These are phyloP conservation scores for Magnusiomyces ingens DNA, from an alignment of 1,139 yeast species.

Conservation along the genomic window DNA sequence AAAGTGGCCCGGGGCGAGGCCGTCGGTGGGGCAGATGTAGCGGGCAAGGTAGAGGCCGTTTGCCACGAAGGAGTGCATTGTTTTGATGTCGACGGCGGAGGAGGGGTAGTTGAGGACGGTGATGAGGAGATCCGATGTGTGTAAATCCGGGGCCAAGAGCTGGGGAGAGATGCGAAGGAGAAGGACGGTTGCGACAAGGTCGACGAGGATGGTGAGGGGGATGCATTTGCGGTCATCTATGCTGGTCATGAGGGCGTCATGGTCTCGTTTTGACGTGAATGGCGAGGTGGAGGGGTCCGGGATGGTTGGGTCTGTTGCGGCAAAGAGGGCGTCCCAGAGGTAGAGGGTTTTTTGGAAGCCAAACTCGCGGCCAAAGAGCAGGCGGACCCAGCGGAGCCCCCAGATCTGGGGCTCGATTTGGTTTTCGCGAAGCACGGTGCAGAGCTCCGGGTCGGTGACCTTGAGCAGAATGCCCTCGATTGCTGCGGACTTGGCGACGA, in stretches of 20 bases:
- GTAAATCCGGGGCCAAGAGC: neutral
- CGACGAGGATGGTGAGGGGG: conserved; percentile 24
- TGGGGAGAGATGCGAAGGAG: conserved; percentile 25
- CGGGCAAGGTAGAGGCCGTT: neutral
- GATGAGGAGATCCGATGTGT: neutral
- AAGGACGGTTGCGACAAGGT: conserved; percentile 32
- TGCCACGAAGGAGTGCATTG: neutral
- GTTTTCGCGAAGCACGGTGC: conserved; percentile 34
- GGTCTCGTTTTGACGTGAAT: neutral
- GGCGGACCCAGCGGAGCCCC: conserved; percentile 51
- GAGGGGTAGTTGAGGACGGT: neutral
- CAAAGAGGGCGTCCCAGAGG: conserved; percentile 37
- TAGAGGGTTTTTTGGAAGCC: conserved; percentile 26
- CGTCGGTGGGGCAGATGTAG: neutral
- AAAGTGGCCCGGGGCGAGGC: too few species aligned
- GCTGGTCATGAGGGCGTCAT: neutral
- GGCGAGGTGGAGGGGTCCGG: neutral
- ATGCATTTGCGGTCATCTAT: neutral
- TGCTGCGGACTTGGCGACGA: conserved; percentile 27
- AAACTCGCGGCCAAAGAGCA: conserved; percentile 48
- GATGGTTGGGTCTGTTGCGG: conserved; percentile 19
- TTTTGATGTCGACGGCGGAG: neutral
- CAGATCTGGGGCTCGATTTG: conserved; percentile 54
- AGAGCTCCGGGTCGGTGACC: conserved; percentile 35
- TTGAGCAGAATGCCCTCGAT: conserved; percentile 35